Evolutionary conservation across 192 early-diverging fungal genomes (phyloP).

Genomic region (Umbelopsis isabellina): DNA sequence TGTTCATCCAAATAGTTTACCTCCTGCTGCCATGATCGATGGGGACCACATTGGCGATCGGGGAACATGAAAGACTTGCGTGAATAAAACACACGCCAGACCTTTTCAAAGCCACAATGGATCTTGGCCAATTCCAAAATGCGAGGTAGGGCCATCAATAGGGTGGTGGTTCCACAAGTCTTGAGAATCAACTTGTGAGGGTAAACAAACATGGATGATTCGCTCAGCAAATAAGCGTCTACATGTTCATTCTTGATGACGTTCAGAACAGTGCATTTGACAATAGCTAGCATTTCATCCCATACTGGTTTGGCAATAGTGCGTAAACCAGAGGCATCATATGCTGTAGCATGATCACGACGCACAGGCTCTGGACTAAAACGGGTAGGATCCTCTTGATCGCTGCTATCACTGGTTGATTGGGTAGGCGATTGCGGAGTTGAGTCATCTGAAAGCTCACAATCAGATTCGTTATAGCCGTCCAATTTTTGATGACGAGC

Average conservation of each 20-base stretch:
- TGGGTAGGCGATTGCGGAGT: slow-evolving; percentile 14
- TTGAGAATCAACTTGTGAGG: slow-evolving; percentile 95
- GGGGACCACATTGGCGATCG: slow-evolving; percentile 83
- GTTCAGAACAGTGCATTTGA: slow-evolving; percentile 91
- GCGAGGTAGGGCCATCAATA: slow-evolving; percentile 84
- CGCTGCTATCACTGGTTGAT: slow-evolving; percentile 13
- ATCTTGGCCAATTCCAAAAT: slow-evolving; percentile 82
- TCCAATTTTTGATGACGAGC: slow-evolving; percentile 27
- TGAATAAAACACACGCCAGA: slow-evolving; percentile 91
- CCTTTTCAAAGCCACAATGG: slow-evolving; percentile 62
- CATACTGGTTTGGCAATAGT: slow-evolving; percentile 75
- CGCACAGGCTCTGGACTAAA: slow-evolving; percentile 21
- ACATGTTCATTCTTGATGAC: slow-evolving; percentile 80
- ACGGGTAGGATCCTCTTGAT: slow-evolving; percentile 8
- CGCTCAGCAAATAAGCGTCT: slow-evolving; percentile 94
- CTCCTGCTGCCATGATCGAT: slow-evolving; percentile 92
- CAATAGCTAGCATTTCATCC: slow-evolving; percentile 93
- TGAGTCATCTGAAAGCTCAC: slow-evolving; percentile 32
- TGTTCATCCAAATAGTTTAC: slow-evolving; percentile 71
- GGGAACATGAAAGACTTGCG: slow-evolving; percentile 98
- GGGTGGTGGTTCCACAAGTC: slow-evolving; percentile 96
- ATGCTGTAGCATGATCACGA: slow-evolving; percentile 38
- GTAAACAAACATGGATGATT: slow-evolving; percentile 98
- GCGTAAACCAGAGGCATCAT: slow-evolving; percentile 66
- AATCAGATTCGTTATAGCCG: slow-evolving; percentile 18